Evolutionary conservation across 1,284 basidiomycete species (phyloP), one percentile per base, ranked within the genome.

Genomic region (Apiotrichum montevideense): DNA sequence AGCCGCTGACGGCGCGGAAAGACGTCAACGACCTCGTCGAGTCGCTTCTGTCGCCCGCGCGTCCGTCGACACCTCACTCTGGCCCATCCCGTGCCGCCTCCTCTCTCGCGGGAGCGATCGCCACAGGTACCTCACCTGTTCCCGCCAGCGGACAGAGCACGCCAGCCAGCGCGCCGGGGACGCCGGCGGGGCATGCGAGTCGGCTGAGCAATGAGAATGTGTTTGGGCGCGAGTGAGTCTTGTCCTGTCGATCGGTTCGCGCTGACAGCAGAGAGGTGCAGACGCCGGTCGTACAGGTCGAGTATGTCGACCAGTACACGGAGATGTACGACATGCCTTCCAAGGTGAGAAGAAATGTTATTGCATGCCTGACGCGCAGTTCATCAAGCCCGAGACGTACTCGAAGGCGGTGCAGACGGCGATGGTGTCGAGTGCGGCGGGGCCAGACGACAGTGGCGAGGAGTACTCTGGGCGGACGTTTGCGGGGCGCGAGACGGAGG

Each of bases 321-420:
- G 91, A 94, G 69, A 78, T 94, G 10, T 94, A 90, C 66, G 90
- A 93, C 67, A 77, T 93, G n/a, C 90, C 91, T 0, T 84, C 86
- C 68, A 89, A 87, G 80, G 90, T 88, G 52, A 37, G 78, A 59
- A 35, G 5, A 8, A 11, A 6, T 3, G 3, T 9, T 13, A 21
- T 21, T 13, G 2, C 10, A 11, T 13, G 3, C 13, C 54, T 53
- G 14, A 55, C 50, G 4, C 21, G 6, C 41, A 59, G 58, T 54
- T 44, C 14, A 32, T 37, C 37, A 64, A 57, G 51, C 59, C 47
- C 34, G 55, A 63, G 68, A 86, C 88, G 50, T 97, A 96, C 70
- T 94, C 93, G 64, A 96, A 95, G 75, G 87, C 92, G 65, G 87
- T 95, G 2, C 94, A 98, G 74, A 96, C 92, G 0, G 81, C 85